Percentiles rank a stretch among this genome's conserved stretches.
Evolutionary conservation across 1,139 yeast genomes (phyloP).

Genomic region (Yarrowia galli): DNA sequence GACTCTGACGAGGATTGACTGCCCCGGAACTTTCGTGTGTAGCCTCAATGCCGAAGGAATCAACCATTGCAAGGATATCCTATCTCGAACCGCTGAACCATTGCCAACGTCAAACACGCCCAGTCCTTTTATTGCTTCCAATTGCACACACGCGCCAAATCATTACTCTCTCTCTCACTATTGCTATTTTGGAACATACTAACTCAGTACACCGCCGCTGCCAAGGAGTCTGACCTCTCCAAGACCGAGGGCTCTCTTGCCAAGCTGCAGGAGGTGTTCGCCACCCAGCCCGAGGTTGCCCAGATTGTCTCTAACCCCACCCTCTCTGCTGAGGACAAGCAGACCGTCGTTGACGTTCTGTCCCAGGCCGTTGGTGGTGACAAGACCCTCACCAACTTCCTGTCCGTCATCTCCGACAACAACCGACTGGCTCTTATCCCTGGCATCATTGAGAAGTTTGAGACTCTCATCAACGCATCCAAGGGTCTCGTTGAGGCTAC

Average conservation of each 20-base stretch:
- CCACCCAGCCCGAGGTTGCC: slow-evolving; percentile 68
- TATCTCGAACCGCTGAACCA: no score
- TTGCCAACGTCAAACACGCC: no score
- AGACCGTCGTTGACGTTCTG: slow-evolving; percentile 68
- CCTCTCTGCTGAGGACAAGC: slow-evolving; percentile 76
- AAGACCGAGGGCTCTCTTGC: slow-evolving; percentile 72
- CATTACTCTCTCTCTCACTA: no score
- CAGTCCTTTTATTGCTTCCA: no score
- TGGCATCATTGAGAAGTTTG: slow-evolving; percentile 73
- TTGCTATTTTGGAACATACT: slow-evolving; percentile 7
- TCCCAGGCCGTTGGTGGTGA: slow-evolving; percentile 66
- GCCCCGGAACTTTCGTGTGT: no score
- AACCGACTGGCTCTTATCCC: slow-evolving; percentile 82
- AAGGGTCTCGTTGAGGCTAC: slow-evolving; percentile 93
- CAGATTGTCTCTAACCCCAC: slow-evolving; percentile 82
- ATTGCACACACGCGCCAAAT: no score
- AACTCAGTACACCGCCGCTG: slow-evolving; percentile 76
- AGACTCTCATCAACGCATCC: slow-evolving; percentile 83
- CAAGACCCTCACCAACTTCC: slow-evolving; percentile 78
- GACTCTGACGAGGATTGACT: no score
- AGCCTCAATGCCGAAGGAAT: not conserved
- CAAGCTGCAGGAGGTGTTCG: slow-evolving; percentile 63
- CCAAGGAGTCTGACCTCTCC: slow-evolving; percentile 79
- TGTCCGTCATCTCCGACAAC: slow-evolving; percentile 89
- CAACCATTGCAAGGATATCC: no score